Base-by-base conservation (phyloP, 139 green algal genomes). In the Tetraselmis striata region DNA sequence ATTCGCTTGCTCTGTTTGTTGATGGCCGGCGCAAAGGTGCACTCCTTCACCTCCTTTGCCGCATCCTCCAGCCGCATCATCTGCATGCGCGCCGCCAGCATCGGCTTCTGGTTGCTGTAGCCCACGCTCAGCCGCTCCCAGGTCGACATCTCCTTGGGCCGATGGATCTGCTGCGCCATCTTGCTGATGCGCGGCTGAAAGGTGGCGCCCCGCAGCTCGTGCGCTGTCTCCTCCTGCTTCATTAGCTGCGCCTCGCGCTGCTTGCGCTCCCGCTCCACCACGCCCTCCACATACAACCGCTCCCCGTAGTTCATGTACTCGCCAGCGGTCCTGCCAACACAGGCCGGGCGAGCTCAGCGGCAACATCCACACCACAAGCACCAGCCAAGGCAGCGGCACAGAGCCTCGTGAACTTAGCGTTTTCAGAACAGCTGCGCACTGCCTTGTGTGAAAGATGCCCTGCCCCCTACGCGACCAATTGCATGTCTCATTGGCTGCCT, bases 271-370 rank as follows among this genome's bases (percentile, higher is more conserved):
- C 80, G 67, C 80, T 94, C 90, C 77, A 92, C 27, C 31, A 87
- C 67, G 11, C 92, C 92, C 86, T 96, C 93, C 76, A 91, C 89
- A 79, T 96, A 96, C 75, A 96, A 86, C 84, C 94, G 93, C 87
- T 96, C 91, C 25, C 92, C 92, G 75, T 96, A 96, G 82, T 94
- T 95, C 27, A 85, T 83, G 85, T 92, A 95, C 0, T 81, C 81
- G 11, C 88, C 91, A 22, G 78, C 31, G 75, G 59, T 92, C 1
- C 93, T 67, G 45, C n/a, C n/a, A n/a, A n/a, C n/a, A n/a, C n/a
- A n/a, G n/a, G n/a, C n/a, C n/a, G n/a, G n/a, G n/a, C n/a, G n/a
- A n/a, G n/a, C n/a, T n/a, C n/a, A n/a, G n/a, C n/a, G n/a, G n/a
- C n/a, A n/a, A n/a, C n/a, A n/a, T n/a, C n/a, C n/a, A n/a, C n/a